Percentiles rank a stretch among this genome's conserved stretches.
Conservation (phyloP, 2,329 filamentous ascomycete species). For the Fusarium sacchari region DNA sequence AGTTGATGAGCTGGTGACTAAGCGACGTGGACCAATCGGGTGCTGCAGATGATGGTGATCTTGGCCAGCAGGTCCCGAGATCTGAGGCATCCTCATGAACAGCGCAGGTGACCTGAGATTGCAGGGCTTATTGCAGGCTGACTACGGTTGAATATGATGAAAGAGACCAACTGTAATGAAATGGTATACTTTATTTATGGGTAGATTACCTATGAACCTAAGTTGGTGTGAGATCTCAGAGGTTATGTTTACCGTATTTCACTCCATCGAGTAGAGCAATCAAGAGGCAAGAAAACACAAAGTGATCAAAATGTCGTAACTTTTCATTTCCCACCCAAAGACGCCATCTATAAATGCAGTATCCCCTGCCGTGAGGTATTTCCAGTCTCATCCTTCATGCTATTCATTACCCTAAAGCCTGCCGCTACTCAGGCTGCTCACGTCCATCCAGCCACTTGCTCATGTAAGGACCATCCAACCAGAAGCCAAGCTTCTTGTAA, state of each 20-base stretch:
- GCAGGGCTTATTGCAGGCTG: background rate
- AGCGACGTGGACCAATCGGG: slow-evolving; percentile 34
- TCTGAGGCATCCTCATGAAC: slow-evolving; percentile 21
- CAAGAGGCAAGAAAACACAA: background rate
- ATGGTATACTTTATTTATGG: rapidly evolving
- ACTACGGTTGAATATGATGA: background rate
- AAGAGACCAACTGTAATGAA: rapidly evolving
- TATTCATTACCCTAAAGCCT: slow-evolving; percentile 12
- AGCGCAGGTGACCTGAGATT: slow-evolving; percentile 7
- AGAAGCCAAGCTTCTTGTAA: slow-evolving; percentile 92
- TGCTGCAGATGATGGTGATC: background rate
- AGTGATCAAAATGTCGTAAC: background rate
- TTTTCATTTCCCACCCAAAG: slow-evolving; percentile 25
- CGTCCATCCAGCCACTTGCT: slow-evolving; percentile 70
- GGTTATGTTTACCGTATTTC: background rate
- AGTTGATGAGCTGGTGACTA: slow-evolving; percentile 34
- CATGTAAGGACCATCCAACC: slow-evolving; percentile 90
- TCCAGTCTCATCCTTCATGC: slow-evolving; percentile 12
- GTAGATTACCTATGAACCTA: rapidly evolving
- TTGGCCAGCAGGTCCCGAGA: slow-evolving; percentile 13
- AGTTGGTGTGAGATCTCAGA: background rate
- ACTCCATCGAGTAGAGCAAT: rapidly evolving
- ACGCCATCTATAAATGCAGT: slow-evolving; percentile 38
- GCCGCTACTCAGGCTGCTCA: slow-evolving; percentile 26
- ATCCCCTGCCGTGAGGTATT: slow-evolving; percentile 30